Conservation (phyloP, 441 rosid genomes). For the Adansonia madagascariensis region DNA sequence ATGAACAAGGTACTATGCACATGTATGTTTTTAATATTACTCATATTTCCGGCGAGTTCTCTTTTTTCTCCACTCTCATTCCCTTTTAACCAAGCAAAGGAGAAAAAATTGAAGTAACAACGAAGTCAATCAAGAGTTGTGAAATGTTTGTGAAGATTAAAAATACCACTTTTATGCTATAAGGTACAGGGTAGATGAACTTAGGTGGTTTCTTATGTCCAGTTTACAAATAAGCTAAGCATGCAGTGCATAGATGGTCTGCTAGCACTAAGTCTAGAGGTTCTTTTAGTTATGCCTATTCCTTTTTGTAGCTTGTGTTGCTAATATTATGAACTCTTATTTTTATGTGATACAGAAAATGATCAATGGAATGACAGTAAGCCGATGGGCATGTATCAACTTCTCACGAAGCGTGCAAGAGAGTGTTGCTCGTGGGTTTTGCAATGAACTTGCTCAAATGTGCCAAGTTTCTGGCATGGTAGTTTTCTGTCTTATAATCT, state of each 20-base stretch:
- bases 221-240: neutral
- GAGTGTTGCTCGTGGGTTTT: conserved; percentile 83
- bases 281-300: conserved; percentile 9
- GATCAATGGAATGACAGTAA: conserved; percentile 96
- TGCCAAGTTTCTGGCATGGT: conserved; percentile 99
- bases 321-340: conserved; percentile 23
- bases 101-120: neutral
- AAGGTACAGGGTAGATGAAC: neutral
- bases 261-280: neutral
- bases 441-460: conserved; percentile 93
- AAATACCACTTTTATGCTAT: neutral
- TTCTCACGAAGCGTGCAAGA: conserved; percentile 95
- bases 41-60: neutral
- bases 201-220: neutral
- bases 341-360: conserved; percentile 60
- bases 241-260: neutral
- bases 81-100: neutral
- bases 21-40: neutral
- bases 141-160: neutral
- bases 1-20: conserved; percentile 77
- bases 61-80: neutral
- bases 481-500: conserved; percentile 24
- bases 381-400: conserved; percentile 93
- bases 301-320: conserved; percentile 8
- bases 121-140: neutral